Evolutionary conservation across 345 rosid species (phyloP).

Genomic region (Lenwebbia sp.): DNA sequence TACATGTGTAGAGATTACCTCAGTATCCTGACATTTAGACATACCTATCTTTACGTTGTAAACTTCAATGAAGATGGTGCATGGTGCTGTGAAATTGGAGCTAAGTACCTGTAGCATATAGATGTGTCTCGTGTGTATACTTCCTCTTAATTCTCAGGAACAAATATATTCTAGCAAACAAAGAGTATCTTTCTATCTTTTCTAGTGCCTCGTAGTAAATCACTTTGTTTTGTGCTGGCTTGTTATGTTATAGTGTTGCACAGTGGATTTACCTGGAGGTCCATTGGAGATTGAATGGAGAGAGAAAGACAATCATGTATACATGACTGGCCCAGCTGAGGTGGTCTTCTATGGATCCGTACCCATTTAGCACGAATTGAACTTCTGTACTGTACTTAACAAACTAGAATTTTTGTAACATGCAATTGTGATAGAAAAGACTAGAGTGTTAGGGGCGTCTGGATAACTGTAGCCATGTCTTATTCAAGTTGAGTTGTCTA

Average conservation of each 20-base stretch:
- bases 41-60: too few relatives aligned
- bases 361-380: constrained; percentile 11
- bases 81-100: neutral
- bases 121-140: neutral
- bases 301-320: constrained; percentile 69
- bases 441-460: neutral
- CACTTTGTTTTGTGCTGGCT: neutral
- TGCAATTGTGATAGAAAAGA: neutral
- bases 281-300: constrained; percentile 92
- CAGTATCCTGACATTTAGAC: neutral
- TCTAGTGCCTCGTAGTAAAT: neutral
- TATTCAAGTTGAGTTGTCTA: neutral
- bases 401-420: neutral
- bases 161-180: neutral
- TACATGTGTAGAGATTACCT: too few relatives aligned
- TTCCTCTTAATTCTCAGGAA: neutral
- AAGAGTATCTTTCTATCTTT: neutral
- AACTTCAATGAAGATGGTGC: too few relatives aligned
- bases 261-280: constrained; percentile 86
- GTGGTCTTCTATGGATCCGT: too few relatives aligned
- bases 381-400: neutral
- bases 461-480: neutral
- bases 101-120: neutral
- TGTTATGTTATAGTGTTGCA: constrained; percentile 46
- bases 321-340: constrained; percentile 99